Base-by-base conservation (phyloP, 768 basidiomycete species). In the Hydnomerulius pinastri region DNA sequence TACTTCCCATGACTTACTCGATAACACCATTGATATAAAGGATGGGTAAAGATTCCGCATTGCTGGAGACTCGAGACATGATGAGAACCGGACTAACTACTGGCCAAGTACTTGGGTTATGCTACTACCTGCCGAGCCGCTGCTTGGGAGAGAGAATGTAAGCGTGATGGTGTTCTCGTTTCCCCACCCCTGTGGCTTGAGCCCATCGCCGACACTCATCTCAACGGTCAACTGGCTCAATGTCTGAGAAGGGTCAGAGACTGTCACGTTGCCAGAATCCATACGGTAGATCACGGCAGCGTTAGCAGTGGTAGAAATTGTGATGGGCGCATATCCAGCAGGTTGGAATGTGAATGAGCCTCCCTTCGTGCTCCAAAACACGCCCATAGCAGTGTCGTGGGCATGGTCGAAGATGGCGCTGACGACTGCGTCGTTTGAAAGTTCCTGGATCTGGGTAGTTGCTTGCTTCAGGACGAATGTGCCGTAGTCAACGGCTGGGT, bases 231-330 rank as follows among this genome's bases (percentile, higher is more conserved):
- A 61, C 2, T 61, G 54, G 6, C 54, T 45, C 21, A 80, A 57
- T 0, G 72, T 72, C 60, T 89, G 86, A 2, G 83, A 83, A 4
- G 86, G 87, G 62, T 89, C 86, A 1, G 86, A 78, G 11, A 86
- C 74, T 0, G 77, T 79, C 27, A 89, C 54, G 20, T 68, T 70
- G 29, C 77, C 72, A 2, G 71, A 67, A 10, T 67, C 55, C 18
- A 74, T 37, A 12, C 72, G 62, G 52, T 78, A 77, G 7, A 82
- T 72, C 12, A 84, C 46, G 2, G 71, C 73, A 5, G 73, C 60
- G 18, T 78, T 79, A 9, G 67, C 76, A 35, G 70, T 73, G 2
- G 73, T 56, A 25, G 64, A 61, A 17, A 75, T 54, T 17, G 63
- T 71, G n/a, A 70, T 58, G n/a, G 71, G 58, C n/a, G 69, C 61